These are phyloP conservation scores for Nicotiana paniculata DNA, from an alignment of 257 asterid species.

Conservation along the genomic window DNA sequence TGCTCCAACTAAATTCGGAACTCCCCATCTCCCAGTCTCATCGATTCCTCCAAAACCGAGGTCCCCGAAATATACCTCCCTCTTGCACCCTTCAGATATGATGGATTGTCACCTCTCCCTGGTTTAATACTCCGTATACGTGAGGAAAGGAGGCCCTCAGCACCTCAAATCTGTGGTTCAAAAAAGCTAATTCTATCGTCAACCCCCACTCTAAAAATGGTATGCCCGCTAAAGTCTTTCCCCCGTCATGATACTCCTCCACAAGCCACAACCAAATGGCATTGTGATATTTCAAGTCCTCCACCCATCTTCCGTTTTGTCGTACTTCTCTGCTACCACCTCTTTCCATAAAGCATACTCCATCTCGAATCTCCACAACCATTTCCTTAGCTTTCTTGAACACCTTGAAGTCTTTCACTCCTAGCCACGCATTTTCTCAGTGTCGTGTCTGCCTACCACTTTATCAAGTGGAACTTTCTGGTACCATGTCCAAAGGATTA, in stretches of 20 bases:
- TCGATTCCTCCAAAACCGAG: too few species aligned
- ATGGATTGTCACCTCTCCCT: not conserved
- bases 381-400: not conserved
- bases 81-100: not conserved
- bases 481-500: not conserved
- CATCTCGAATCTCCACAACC: not conserved
- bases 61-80: too few species aligned
- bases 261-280: not conserved
- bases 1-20: too few species aligned
- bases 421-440: not conserved
- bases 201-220: not conserved
- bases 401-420: not conserved
- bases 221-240: not conserved
- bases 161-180: not conserved
- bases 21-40: too few species aligned
- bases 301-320: not conserved
- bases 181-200: not conserved
- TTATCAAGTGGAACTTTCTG: not conserved
- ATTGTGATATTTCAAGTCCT: not conserved
- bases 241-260: not conserved
- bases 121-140: not conserved
- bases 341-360: not conserved
- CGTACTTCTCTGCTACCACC: not conserved
- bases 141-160: not conserved
- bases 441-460: not conserved